phyloP scores from a whole-genome alignment of 257 asterid species.

The Vinca minor region DNA sequence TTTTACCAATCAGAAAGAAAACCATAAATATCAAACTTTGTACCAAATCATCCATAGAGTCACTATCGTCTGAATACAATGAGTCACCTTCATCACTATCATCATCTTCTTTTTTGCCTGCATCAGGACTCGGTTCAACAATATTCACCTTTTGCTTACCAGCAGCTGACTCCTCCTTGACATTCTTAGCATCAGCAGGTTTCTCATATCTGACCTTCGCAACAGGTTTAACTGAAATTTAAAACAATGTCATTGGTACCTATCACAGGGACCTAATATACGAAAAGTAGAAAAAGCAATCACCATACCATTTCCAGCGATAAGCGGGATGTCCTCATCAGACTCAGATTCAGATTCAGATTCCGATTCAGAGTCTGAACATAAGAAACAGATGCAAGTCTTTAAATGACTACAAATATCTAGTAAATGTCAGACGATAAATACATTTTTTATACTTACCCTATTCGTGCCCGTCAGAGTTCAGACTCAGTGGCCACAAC shows the following conservation, averaged over 20 bases:
- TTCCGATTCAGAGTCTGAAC: slow-evolving; percentile 46
- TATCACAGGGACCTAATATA: no score
- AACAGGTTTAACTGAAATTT: slow-evolving; percentile 35
- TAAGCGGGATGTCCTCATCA: slow-evolving; percentile 46
- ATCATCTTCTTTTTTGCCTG: slow-evolving; percentile 31
- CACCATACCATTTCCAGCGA: slow-evolving; percentile 41
- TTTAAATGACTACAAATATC: neutral
- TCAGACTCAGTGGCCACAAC: slow-evolving; percentile 27
- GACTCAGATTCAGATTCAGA: no score
- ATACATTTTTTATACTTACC: slow-evolving; percentile 27
- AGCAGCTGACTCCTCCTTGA: slow-evolving; percentile 31
- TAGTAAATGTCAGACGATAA: neutral
- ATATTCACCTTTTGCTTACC: slow-evolving; percentile 63
- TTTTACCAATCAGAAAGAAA: neutral
- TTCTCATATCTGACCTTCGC: slow-evolving; percentile 36
- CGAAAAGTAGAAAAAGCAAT: neutral
- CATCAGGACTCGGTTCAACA: slow-evolving; percentile 36
- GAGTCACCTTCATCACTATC: slow-evolving; percentile 31
- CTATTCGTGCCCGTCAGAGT: slow-evolving; percentile 26
- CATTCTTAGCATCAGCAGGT: slow-evolving; percentile 37
- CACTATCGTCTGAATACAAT: slow-evolving; percentile 17
- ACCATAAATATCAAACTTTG: neutral
- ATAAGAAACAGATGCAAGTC: slow-evolving; percentile 8
- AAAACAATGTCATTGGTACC: neutral
- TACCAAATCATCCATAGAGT: slow-evolving; percentile 22